Evolutionary conservation across 768 basidiomycete species (phyloP).

Genomic region (Galerina sulciceps): DNA sequence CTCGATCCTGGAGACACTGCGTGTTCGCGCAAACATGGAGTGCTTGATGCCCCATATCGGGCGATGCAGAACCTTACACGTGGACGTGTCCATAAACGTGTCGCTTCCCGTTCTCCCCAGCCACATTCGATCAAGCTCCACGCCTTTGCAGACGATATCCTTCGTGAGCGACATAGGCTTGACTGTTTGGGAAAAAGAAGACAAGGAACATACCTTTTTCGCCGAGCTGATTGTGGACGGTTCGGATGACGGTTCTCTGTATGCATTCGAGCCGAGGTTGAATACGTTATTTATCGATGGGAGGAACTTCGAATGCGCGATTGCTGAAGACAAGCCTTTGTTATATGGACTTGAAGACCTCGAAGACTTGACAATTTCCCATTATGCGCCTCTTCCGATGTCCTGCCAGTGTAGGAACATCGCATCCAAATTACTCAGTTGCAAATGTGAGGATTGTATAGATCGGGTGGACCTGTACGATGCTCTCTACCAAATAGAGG

Average conservation of each 20-base stretch:
- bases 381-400: neutral
- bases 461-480: neutral
- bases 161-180: neutral
- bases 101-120: neutral
- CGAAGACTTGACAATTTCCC: neutral
- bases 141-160: neutral
- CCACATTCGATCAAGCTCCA: neutral
- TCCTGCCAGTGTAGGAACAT: no score
- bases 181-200: neutral
- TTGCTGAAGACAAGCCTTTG: neutral
- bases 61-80: neutral
- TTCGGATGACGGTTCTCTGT: neutral
- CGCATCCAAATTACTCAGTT: no score
- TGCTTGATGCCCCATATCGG: neutral
- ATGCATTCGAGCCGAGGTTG: neutral
- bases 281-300: neutral
- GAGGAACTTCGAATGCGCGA: neutral
- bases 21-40: neutral
- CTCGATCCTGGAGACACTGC: neutral
- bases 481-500: neutral
- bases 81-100: neutral
- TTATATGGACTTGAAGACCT: neutral
- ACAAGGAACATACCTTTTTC: neutral
- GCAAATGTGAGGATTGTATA: neutral
- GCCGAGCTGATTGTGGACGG: neutral